Conservation (phyloP, 208 protist genomes). For the Trypanosoma melophagium region DNA sequence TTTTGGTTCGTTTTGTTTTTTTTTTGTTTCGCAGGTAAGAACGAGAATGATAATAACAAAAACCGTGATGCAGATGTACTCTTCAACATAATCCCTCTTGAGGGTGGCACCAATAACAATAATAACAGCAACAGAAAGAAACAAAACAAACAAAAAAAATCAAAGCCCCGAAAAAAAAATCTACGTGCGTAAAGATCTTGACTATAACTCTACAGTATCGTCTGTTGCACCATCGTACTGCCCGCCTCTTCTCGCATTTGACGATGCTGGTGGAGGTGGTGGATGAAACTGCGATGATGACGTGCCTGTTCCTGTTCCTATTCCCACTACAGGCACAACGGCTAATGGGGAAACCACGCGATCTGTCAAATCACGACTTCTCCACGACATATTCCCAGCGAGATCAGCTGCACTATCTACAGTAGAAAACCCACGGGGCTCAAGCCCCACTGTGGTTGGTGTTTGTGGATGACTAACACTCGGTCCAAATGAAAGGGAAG, state of each 20-base stretch:
- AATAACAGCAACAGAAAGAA: no score
- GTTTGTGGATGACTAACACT: slow-evolving; percentile 90
- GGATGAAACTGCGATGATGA: not conserved
- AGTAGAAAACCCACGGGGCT: not conserved
- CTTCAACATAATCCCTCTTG: no score
- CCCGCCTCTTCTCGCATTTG: not conserved
- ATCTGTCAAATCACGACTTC: slow-evolving; percentile 89
- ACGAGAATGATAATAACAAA: no score
- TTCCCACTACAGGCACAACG: no score
- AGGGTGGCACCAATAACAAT: no score
- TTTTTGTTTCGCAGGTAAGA: no score
- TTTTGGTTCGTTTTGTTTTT: no score
- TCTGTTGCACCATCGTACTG: not conserved
- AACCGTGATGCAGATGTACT: no score
- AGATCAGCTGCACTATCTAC: slow-evolving; percentile 78
- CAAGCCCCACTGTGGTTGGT: slow-evolving; percentile 28
- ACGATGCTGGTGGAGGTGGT: not conserved
- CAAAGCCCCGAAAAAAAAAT: no score
- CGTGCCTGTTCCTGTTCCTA: no score
- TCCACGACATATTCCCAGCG: slow-evolving; percentile 92
- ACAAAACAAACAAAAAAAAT: no score
- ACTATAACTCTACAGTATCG: not conserved
- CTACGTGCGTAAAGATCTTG: no score
- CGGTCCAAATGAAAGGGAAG: slow-evolving; percentile 92
- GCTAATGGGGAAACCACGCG: slow-evolving; percentile 38